These are phyloP conservation scores for Dendrothele bispora DNA, from an alignment of 768 basidiomycete species.

Conservation along the genomic window DNA sequence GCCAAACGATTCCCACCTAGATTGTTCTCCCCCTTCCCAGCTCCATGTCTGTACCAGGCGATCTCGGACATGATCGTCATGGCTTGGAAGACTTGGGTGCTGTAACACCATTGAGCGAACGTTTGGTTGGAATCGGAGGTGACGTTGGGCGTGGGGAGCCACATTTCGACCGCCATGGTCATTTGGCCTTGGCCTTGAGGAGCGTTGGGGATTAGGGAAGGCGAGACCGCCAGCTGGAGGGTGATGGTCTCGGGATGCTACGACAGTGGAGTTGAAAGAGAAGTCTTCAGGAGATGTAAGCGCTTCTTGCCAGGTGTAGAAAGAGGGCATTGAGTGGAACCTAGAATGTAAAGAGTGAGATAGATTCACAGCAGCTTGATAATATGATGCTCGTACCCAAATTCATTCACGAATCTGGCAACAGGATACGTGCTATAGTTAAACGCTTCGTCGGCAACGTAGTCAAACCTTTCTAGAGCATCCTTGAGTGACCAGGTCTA, in stretches of 20 bases:
- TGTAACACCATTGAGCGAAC: slow-evolving; percentile 65
- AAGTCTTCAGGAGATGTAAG: slow-evolving; percentile 50
- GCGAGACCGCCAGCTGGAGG: slow-evolving; percentile 50
- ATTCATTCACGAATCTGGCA: slow-evolving; percentile 58
- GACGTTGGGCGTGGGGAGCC: slow-evolving; percentile 48
- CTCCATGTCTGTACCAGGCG: slow-evolving; percentile 59
- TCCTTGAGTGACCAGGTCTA: neutral
- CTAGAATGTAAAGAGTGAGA: slow-evolving; percentile 25
- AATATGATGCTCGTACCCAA: slow-evolving; percentile 38
- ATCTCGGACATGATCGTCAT: slow-evolving; percentile 61
- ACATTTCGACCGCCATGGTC: slow-evolving; percentile 49
- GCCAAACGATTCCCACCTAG: slow-evolving; percentile 60
- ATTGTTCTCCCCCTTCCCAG: slow-evolving; percentile 57
- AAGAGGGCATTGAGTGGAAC: slow-evolving; percentile 64
- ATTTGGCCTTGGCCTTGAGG: slow-evolving; percentile 53
- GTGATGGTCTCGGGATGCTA: slow-evolving; percentile 56
- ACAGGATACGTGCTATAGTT: slow-evolving; percentile 54
- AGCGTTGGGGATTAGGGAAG: slow-evolving; percentile 58
- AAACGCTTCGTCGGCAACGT: slow-evolving; percentile 52
- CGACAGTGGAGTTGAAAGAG: slow-evolving; percentile 57
- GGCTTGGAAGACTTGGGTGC: slow-evolving; percentile 60
- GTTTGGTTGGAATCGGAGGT: slow-evolving; percentile 53
- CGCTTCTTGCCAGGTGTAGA: slow-evolving; percentile 62
- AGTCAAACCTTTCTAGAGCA: slow-evolving; percentile 52
- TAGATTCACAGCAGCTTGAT: neutral